Conservation (phyloP, 345 rosid species). For the Eucalyptus erythrocorys region DNA sequence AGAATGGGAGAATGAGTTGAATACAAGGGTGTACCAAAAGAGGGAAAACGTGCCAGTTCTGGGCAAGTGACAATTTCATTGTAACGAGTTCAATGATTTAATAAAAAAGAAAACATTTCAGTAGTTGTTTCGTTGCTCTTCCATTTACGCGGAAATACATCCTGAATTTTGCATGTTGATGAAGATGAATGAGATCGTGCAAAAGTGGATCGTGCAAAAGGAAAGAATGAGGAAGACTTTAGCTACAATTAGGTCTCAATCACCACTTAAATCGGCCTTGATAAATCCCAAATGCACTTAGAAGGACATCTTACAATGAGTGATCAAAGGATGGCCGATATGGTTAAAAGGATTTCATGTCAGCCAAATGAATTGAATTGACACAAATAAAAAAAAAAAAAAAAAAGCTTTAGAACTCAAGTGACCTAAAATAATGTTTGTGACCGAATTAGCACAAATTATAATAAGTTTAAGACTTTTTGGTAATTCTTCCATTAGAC, state of each 20-base stretch:
- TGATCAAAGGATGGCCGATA: background rate
- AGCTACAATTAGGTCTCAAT: background rate
- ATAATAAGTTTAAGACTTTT: too few species aligned
- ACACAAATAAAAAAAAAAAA: too few species aligned
- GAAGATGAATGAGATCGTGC: background rate
- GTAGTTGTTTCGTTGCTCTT: background rate
- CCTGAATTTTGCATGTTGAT: background rate
- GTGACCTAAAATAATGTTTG: too few species aligned
- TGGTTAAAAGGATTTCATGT: too few species aligned
- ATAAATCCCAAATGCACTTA: background rate
- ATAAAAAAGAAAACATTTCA: background rate
- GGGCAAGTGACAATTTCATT: background rate
- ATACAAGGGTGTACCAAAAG: background rate
- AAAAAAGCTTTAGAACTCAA: too few species aligned
- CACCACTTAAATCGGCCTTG: background rate
- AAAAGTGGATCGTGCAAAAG: background rate
- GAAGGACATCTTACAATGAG: background rate
- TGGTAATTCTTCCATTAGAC: too few species aligned
- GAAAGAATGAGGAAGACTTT: background rate
- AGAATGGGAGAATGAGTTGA: background rate
- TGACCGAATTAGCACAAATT: too few species aligned
- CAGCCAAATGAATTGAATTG: too few species aligned
- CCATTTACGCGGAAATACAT: background rate
- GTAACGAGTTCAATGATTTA: background rate
- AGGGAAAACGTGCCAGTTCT: background rate